These are phyloP conservation scores for Macrophomina tecta DNA, from an alignment of 2,329 filamentous ascomycete species.

Conservation along the genomic window DNA sequence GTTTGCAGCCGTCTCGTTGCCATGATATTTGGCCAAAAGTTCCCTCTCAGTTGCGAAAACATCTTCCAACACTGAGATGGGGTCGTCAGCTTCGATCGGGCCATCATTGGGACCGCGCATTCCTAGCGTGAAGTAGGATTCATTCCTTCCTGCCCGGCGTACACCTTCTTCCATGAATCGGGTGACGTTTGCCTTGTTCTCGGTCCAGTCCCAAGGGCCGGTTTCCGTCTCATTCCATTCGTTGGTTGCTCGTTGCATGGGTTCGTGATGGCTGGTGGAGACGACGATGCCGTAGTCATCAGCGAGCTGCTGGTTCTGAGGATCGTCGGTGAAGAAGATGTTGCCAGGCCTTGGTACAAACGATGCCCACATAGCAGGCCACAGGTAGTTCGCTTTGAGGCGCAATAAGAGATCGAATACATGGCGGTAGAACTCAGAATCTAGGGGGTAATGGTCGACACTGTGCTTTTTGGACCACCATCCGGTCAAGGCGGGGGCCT, in stretches of 20 bases:
- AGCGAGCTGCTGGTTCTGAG: slow-evolving; percentile 32
- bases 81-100: slow-evolving; percentile 27
- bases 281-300: slow-evolving; percentile 34
- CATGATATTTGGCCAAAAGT: slow-evolving; percentile 23
- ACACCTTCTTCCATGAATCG: slow-evolving; percentile 32
- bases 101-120: slow-evolving; percentile 32
- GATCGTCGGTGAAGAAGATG: slow-evolving; percentile 34
- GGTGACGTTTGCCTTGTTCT: slow-evolving; percentile 31
- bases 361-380: slow-evolving; percentile 35
- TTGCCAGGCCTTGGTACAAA: slow-evolving; percentile 32
- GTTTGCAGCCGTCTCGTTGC: not conserved
- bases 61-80: slow-evolving; percentile 25
- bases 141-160: slow-evolving; percentile 24
- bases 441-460: slow-evolving; percentile 16
- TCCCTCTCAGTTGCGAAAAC: slow-evolving; percentile 26
- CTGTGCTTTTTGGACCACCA: slow-evolving; percentile 31
- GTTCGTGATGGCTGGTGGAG: slow-evolving; percentile 34
- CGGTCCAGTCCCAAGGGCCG: slow-evolving; percentile 31
- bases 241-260: slow-evolving; percentile 34
- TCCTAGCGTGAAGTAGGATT: slow-evolving; percentile 32
- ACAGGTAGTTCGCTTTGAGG: slow-evolving; percentile 34
- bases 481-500: slow-evolving; percentile 29
- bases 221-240: slow-evolving; percentile 29
- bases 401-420: slow-evolving; percentile 31
- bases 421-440: slow-evolving; percentile 29